These are phyloP conservation scores for Gryganskiella cystojenkinii DNA, from an alignment of 192 early-diverging fungal genomes.

Conservation along the genomic window DNA sequence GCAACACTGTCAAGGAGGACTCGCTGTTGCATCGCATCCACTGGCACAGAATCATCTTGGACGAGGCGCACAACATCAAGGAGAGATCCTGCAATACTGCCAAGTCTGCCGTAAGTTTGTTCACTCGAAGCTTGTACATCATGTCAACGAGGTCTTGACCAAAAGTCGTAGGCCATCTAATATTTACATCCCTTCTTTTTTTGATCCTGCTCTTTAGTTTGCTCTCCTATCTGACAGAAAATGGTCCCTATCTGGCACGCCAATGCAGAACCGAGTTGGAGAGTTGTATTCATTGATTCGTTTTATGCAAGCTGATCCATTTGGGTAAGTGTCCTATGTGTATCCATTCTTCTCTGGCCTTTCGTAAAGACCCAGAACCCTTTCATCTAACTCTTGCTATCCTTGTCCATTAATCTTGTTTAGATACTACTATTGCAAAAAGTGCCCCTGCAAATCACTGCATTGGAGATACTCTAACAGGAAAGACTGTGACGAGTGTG, in stretches of 20 bases:
- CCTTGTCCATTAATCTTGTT: slow-evolving; percentile 21
- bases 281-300: slow-evolving; percentile 94
- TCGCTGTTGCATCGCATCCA: slow-evolving; percentile 77
- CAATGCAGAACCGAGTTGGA: slow-evolving; percentile 93
- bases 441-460: slow-evolving; percentile 75
- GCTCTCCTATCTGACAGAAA: slow-evolving; percentile 69
- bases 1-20: slow-evolving; percentile 66
- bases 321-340: too few species aligned
- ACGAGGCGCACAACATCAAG: slow-evolving; percentile 92
- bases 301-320: slow-evolving; percentile 75
- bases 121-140: neutral
- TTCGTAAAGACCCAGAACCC: too few species aligned
- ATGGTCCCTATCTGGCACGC: slow-evolving; percentile 93
- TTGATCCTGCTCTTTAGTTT: slow-evolving; percentile 59
- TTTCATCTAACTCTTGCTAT: too few species aligned
- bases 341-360: too few species aligned
- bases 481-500: slow-evolving; percentile 65
- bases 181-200: neutral
- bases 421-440: slow-evolving; percentile 88
- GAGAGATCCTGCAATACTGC: slow-evolving; percentile 88
- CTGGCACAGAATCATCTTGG: slow-evolving; percentile 89
- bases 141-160: too few species aligned
- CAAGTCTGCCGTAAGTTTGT: slow-evolving; percentile 69
- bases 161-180: too few species aligned
- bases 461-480: slow-evolving; percentile 71